A percentile compares a stretch with the other conserved stretches of the same genome.
Conservation (phyloP, 306 rosid genomes). For the Cicer chorassanicum region DNA sequence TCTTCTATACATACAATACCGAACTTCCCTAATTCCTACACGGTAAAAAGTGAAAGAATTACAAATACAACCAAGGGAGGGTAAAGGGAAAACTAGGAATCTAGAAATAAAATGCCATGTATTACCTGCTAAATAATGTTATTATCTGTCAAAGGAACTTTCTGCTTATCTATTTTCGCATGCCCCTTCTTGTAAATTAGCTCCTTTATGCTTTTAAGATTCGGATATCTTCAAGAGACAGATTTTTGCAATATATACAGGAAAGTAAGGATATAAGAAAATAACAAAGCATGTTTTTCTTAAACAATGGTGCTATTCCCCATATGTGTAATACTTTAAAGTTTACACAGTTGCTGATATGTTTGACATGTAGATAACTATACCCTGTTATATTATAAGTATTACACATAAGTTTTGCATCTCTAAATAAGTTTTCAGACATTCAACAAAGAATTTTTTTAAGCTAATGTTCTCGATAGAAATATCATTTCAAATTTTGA, state of each 20-base stretch:
- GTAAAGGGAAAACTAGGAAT: slow-evolving; percentile 1
- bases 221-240: slow-evolving; percentile 70
- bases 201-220: slow-evolving; percentile 77
- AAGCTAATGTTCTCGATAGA: too few relatives aligned
- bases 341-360: too few relatives aligned
- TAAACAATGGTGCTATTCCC: too few relatives aligned
- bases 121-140: slow-evolving; percentile 79
- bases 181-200: slow-evolving; percentile 78
- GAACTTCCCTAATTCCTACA: slow-evolving; percentile 71
- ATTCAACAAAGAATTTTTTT: too few relatives aligned
- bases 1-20: slow-evolving; percentile 86
- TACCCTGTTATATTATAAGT: too few relatives aligned
- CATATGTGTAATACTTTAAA: too few relatives aligned
- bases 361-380: too few relatives aligned
- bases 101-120: neutral
- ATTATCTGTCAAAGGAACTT: slow-evolving; percentile 91
- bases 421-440: too few relatives aligned
- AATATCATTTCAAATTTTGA: too few relatives aligned
- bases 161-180: slow-evolving; percentile 61
- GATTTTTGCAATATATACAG: neutral
- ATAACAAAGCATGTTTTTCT: neutral
- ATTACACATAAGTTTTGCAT: too few relatives aligned
- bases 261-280: neutral
- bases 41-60: slow-evolving; percentile 9
- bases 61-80: neutral